Base-by-base conservation (phyloP, 2,329 filamentous ascomycete genomes). In the Septoria petroselini region DNA sequence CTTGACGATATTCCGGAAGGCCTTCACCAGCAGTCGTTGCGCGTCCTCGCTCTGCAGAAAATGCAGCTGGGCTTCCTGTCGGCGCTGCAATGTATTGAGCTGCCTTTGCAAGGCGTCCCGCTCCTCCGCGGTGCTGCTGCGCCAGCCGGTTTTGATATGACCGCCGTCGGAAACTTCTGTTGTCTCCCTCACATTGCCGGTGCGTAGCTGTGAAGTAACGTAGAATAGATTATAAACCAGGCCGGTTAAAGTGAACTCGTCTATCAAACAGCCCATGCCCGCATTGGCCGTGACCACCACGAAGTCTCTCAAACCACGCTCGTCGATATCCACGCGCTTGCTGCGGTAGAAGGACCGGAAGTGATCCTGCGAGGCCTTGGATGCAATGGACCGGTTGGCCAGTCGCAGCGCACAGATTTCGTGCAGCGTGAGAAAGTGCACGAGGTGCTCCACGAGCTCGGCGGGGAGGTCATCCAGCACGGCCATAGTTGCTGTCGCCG, bases 361-460 rank as follows among this genome's bases (percentile, higher is more conserved):
- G 35, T 44, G 47, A 14, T 50, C 47, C 23, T 50, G 47, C 4
- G 47, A 39, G 15, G 47, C 40, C 31, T 50, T 50, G 31, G 47
- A 42, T 5, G 40, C 40, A 39, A 33, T n/a, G 23, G 41, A 44
- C 15, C 47, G 47, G 34, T 38, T 43, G 21, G 29, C 40, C n/a
- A 50, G 33, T n/a, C 47, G 33, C 4, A 50, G 34, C 15, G 47
- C 31, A 44, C 40, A 50, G 11, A 50, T 50, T 14, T 47, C 43
- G 34, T 40, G 34, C 6, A 47, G 21, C 6, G 43, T 39, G 15
- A 47, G n/a, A 5, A 7, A 23, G 6, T 14, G 21, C 6, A 47
- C 35, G 27, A 47, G 21, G 27, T 31, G n/a, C 15, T 39, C 43
- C 12, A 86, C 70, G 11, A 86, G 65, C 70, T 85, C 83, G 8